phyloP scores from a whole-genome alignment of 345 rosid genomes.

The Eucalyptus cloeziana region DNA sequence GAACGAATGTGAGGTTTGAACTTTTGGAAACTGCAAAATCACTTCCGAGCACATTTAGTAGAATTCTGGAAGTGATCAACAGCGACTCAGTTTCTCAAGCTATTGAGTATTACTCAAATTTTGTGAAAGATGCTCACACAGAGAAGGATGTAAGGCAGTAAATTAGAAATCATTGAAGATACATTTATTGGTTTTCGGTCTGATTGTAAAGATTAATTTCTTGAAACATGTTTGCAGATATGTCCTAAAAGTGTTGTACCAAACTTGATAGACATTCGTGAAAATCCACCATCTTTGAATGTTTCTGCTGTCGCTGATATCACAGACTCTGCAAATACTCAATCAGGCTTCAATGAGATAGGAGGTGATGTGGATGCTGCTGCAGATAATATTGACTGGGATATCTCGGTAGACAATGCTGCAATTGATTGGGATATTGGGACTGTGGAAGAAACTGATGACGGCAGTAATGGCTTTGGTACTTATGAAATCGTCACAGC shows the following conservation, averaged over 20 bases:
- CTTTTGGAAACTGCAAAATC: conserved; percentile 87
- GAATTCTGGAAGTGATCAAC: conserved; percentile 63
- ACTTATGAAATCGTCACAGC: conserved; percentile 86
- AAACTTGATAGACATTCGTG: conserved; percentile 58
- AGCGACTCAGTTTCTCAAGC: conserved; percentile 62
- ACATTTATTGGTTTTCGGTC: background rate
- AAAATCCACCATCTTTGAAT: conserved; percentile 64
- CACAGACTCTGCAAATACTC: conserved; percentile 26
- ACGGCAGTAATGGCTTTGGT: conserved; percentile 70
- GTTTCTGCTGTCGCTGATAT: conserved; percentile 45
- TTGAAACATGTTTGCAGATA: conserved; percentile 37
- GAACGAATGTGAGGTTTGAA: conserved; percentile 78
- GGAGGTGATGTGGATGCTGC: conserved; percentile 31
- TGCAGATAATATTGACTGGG: conserved; percentile 76
- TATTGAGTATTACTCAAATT: conserved; percentile 69
- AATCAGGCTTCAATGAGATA: conserved; percentile 22
- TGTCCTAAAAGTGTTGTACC: conserved; percentile 27
- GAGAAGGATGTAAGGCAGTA: conserved; percentile 69
- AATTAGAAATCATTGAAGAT: background rate
- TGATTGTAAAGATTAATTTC: background rate
- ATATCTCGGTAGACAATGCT: conserved; percentile 64
- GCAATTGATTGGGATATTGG: conserved; percentile 96
- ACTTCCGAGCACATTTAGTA: conserved; percentile 67
- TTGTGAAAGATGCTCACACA: conserved; percentile 74
- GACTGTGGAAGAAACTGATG: conserved; percentile 67